Conservation (phyloP, 495 filamentous ascomycete genomes). For the Podospora pseudocomata region DNA sequence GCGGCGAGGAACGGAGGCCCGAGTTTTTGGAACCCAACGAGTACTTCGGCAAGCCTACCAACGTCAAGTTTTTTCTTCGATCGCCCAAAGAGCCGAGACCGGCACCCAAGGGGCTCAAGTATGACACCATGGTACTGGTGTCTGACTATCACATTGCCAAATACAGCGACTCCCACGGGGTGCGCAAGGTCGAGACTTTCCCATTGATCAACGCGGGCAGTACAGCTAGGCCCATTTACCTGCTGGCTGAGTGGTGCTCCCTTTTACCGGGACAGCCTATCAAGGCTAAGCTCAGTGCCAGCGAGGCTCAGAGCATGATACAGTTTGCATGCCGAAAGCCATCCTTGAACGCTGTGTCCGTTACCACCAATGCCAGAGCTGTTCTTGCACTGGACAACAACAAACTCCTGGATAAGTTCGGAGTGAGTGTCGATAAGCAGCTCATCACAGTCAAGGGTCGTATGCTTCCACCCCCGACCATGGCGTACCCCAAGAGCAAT, state of each 20-base stretch:
- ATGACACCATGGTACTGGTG: slow-evolving; percentile 29
- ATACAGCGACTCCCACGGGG: slow-evolving; percentile 16
- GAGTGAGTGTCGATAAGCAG: slow-evolving; percentile 48
- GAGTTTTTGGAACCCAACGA: neutral
- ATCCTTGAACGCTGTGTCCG: slow-evolving; percentile 60
- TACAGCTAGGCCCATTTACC: slow-evolving; percentile 53
- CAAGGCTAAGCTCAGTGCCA: slow-evolving; percentile 49
- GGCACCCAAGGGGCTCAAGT: slow-evolving; percentile 23
- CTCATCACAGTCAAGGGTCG: slow-evolving; percentile 65
- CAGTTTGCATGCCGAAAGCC: slow-evolving; percentile 65
- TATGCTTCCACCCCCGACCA: slow-evolving; percentile 51
- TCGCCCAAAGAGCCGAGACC: slow-evolving; percentile 12
- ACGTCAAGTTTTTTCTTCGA: slow-evolving; percentile 24
- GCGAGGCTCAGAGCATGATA: slow-evolving; percentile 63
- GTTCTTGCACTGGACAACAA: slow-evolving; percentile 38
- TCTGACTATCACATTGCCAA: slow-evolving; percentile 29
- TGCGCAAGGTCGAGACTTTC: slow-evolving; percentile 28
- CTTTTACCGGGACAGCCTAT: slow-evolving; percentile 65
- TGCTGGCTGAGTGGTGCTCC: slow-evolving; percentile 62
- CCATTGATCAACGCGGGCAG: slow-evolving; percentile 73
- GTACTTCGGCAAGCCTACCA: slow-evolving; percentile 16
- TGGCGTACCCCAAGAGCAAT: slow-evolving; percentile 47
- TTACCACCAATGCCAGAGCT: slow-evolving; percentile 53
- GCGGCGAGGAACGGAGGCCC: slow-evolving; percentile 3
- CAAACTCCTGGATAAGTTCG: slow-evolving; percentile 44